Conservation (phyloP, 2,329 filamentous ascomycete genomes). For the Ascochyta clinopodiicola region DNA sequence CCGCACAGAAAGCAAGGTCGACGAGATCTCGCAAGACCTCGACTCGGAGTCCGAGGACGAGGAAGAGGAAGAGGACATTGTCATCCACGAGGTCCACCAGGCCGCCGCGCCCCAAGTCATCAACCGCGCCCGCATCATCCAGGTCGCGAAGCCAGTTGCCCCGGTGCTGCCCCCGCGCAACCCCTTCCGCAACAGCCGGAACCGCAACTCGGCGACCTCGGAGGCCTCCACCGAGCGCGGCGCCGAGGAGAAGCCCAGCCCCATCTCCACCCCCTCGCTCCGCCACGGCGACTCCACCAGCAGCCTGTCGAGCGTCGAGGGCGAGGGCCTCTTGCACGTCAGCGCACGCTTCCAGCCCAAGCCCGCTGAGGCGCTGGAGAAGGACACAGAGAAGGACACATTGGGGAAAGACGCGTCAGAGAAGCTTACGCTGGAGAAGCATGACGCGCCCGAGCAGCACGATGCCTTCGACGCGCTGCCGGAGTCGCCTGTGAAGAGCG, state of each 20-base stretch:
- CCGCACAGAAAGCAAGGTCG: constrained; percentile 32
- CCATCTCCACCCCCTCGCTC: constrained; percentile 44
- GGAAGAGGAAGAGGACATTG: constrained; percentile 63
- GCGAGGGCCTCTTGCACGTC: constrained; percentile 37
- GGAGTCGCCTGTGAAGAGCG: constrained; percentile 40
- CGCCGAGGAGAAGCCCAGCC: constrained; percentile 38
- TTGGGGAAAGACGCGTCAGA: constrained; percentile 14
- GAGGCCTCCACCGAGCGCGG: constrained; percentile 36
- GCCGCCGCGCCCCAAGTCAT: constrained; percentile 70
- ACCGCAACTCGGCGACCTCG: constrained; percentile 45
- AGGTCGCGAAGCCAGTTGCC: constrained; percentile 79
- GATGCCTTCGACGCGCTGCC: constrained; percentile 54
- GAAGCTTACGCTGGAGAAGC: constrained; percentile 28
- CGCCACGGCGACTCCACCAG: constrained; percentile 44
- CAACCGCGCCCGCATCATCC: constrained; percentile 80
- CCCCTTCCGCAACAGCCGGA: constrained; percentile 61
- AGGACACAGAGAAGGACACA: constrained; percentile 16
- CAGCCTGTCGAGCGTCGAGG: constrained; percentile 43
- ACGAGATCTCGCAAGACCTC: too few species aligned
- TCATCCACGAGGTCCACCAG: constrained; percentile 73
- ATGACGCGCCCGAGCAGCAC: constrained; percentile 32
- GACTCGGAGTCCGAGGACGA: neutral
- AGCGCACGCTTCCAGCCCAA: constrained; percentile 37
- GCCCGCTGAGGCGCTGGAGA: constrained; percentile 24
- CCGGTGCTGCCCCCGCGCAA: constrained; percentile 81